Base-by-base conservation (phyloP, 352 stramenopile genomes). In the Thalassiosira delicatula region DNA sequence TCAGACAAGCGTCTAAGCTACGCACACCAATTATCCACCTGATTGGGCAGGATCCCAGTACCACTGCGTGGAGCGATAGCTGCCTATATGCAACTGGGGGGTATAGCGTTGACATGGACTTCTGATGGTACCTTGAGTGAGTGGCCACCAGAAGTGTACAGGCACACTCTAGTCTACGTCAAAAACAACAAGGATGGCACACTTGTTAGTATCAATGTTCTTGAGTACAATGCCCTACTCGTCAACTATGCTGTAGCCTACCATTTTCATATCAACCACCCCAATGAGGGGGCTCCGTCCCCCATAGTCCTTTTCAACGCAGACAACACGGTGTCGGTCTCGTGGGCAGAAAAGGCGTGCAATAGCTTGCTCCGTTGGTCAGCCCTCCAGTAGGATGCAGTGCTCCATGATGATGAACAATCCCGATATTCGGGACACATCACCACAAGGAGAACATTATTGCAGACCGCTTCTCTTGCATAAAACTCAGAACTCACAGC, bases 391-490 rank as follows among this genome's bases (percentile, higher is more conserved):
- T 2, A 7, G 37, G 7, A 7, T 46, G 7, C 37, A 46, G 14
- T 46, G 37, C 14, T 7, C 37, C 7, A 46, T 77, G 25, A 42
- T 79, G n/a, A 83, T 83, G 19, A 79, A 83, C 46, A 79, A 79
- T 42, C 67, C 67, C 7, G 57, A 79, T 7, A 51, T 37, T 27
- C 46, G 3, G 68, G 3, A 29, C 63, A 67, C 30, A 32, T 83
- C 8, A 35, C 32, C 1, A 74, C 67, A 33, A 23, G 11, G 51
- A 66, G 0, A 83, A 83, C 59, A 33, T 30, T 0, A 79, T 83
- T 56, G 76, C 76, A 30, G 68, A 83, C 35, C 23, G 40, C 21
- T 79, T 83, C 30, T 83, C 76, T 23, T 68, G 68, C 23, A 56
- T 73, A 7, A 53, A 69, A 30, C 14, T 1, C 4, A 30, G 60